Conservation (phyloP, 306 rosid species). For the Dryas octopetala region DNA sequence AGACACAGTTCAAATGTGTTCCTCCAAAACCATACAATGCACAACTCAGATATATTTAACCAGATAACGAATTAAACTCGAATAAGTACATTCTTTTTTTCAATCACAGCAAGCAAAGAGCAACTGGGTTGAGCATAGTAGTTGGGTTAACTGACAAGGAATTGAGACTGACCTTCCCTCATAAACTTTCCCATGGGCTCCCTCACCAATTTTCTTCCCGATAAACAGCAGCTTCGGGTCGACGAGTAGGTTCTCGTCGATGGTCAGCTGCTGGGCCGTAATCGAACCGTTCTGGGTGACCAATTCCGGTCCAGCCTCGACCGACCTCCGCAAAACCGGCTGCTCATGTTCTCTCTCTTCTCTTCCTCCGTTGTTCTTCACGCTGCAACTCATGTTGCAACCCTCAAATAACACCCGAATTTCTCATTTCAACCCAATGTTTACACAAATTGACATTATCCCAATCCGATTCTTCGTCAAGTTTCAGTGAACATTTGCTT, state of each 20-base stretch:
- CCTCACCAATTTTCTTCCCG: slow-evolving; percentile 89
- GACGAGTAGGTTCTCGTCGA: slow-evolving; percentile 83
- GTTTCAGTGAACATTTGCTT: slow-evolving; percentile 24
- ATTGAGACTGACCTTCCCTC: slow-evolving; percentile 87
- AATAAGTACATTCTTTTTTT: not conserved
- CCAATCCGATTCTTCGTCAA: slow-evolving; percentile 27
- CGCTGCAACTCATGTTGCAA: slow-evolving; percentile 78
- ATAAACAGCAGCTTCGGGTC: slow-evolving; percentile 84
- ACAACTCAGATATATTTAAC: too few species aligned
- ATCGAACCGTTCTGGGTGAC: slow-evolving; percentile 53
- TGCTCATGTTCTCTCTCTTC: slow-evolving; percentile 43
- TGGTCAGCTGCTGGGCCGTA: slow-evolving; percentile 46
- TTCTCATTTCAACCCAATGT: slow-evolving; percentile 46
- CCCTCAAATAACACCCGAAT: slow-evolving; percentile 64
- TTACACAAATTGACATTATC: slow-evolving; percentile 27
- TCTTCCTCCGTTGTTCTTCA: slow-evolving; percentile 40
- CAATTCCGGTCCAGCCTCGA: slow-evolving; percentile 36
- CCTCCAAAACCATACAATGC: not conserved
- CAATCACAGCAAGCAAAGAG: slow-evolving; percentile 2
- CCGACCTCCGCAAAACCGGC: slow-evolving; percentile 35
- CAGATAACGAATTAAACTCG: not conserved
- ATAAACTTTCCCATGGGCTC: slow-evolving; percentile 96
- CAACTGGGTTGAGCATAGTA: not conserved
- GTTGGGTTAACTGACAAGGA: not conserved
- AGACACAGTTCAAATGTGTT: not conserved